These are phyloP conservation scores for Hordeum pubiflorum DNA, from an alignment of 202 grass and related monocot genomes.

Conservation along the genomic window DNA sequence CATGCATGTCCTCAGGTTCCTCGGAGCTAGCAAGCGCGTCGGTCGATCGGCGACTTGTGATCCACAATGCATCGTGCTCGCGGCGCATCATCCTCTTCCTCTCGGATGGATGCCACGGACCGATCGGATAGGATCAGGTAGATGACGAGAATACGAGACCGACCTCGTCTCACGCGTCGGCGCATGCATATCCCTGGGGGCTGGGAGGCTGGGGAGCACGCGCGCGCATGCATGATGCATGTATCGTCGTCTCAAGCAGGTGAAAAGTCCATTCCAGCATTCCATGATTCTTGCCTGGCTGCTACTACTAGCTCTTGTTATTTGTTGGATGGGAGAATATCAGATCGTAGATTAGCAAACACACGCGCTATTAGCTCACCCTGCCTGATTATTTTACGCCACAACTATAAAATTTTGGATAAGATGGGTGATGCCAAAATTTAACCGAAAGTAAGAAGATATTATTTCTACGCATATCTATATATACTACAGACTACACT, in stretches of 20 bases:
- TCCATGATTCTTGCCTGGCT: not conserved
- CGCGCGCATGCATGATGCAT: not conserved
- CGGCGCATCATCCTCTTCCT: conserved; percentile 13
- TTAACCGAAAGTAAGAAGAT: no score
- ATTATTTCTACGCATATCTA: no score
- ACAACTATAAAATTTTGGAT: not conserved
- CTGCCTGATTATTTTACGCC: no score
- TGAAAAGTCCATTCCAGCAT: not conserved
- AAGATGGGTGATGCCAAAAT: not conserved
- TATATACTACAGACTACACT: not conserved
- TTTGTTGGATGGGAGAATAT: no score
- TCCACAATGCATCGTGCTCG: not conserved
- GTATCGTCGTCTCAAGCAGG: not conserved
- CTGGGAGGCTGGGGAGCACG: not conserved
- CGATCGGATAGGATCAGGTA: not conserved
- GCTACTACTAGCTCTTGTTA: no score
- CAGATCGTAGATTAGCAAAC: not conserved
- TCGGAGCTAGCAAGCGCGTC: no score
- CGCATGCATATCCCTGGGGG: not conserved
- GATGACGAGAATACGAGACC: not conserved
- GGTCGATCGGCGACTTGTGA: no score
- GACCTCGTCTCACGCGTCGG: not conserved
- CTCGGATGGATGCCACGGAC: not conserved
- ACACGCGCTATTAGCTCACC: no score
- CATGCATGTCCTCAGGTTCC: not conserved